Conservation (phyloP, 2,329 filamentous ascomycete genomes). For the Fusarium sp. region DNA sequence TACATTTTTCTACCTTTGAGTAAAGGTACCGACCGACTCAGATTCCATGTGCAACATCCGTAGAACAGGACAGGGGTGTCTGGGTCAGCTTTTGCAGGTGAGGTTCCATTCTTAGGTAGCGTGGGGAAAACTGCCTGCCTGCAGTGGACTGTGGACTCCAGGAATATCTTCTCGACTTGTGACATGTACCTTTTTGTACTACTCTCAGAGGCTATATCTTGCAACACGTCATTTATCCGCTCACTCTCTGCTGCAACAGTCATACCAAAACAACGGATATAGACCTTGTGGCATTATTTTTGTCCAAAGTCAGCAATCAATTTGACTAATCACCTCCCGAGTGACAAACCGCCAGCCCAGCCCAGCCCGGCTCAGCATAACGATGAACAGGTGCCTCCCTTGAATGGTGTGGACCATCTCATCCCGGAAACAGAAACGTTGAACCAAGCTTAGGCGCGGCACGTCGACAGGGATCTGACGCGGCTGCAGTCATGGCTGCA, state of each 20-base stretch:
- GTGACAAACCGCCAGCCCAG: not conserved
- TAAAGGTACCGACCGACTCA: constrained; percentile 40
- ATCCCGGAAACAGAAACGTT: constrained; percentile 46
- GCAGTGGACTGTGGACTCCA: constrained; percentile 21
- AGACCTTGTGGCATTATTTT: constrained; percentile 14
- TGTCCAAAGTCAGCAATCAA: constrained; percentile 16
- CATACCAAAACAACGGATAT: not conserved
- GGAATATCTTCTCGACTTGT: constrained; percentile 25
- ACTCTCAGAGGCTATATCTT: constrained; percentile 8
- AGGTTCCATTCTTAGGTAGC: constrained; percentile 16
- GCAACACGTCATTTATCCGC: constrained; percentile 11
- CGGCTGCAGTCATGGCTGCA: constrained; percentile 39
- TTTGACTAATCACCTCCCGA: constrained; percentile 6
- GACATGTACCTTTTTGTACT: constrained; percentile 30
- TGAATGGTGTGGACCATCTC: constrained; percentile 32
- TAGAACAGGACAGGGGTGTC: constrained; percentile 6
- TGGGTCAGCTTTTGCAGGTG: constrained; percentile 20
- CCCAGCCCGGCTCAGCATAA: not conserved
- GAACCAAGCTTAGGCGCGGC: constrained; percentile 50
- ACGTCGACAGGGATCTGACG: constrained; percentile 47
- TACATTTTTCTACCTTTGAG: constrained; percentile 8
- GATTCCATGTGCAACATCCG: constrained; percentile 46
- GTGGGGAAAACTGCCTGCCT: constrained; percentile 30
- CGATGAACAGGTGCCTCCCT: constrained; percentile 16
- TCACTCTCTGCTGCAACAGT: constrained; percentile 6